Percentiles rank a stretch among this genome's conserved stretches.
Evolutionary conservation across 2,329 filamentous ascomycete species (phyloP).

Genomic region (Aspergillus sp.): DNA sequence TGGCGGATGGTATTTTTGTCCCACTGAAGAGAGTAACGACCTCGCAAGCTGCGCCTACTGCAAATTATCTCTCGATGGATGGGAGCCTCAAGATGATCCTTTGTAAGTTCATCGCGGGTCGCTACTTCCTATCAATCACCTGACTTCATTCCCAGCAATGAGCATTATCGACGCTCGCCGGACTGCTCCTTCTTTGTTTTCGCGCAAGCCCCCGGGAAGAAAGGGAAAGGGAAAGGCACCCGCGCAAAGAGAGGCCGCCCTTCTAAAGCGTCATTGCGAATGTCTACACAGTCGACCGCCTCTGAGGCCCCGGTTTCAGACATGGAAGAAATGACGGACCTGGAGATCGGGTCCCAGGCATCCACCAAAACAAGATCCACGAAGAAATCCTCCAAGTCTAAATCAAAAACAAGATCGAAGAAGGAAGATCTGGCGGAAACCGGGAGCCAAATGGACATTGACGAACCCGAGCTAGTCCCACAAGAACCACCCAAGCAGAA

Average conservation of each 20-base stretch:
- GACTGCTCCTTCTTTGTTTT: slow-evolving; percentile 81
- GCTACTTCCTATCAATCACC: slow-evolving; percentile 14
- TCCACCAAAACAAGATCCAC: slow-evolving; percentile 55
- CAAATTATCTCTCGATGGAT: slow-evolving; percentile 83
- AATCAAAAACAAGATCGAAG: slow-evolving; percentile 40
- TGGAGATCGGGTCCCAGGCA: slow-evolving; percentile 53
- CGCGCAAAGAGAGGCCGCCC: slow-evolving; percentile 54
- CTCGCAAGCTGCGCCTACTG: slow-evolving; percentile 92
- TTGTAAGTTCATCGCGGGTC: slow-evolving; percentile 56
- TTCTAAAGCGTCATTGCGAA: slow-evolving; percentile 70
- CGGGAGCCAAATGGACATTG: slow-evolving; percentile 28
- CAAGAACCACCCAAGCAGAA: slow-evolving; percentile 37
- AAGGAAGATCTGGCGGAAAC: slow-evolving; percentile 47
- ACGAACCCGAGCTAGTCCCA: slow-evolving; percentile 23
- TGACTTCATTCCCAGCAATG: slow-evolving; percentile 59
- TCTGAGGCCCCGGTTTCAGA: slow-evolving; percentile 46
- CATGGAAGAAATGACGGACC: slow-evolving; percentile 54
- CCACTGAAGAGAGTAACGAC: slow-evolving; percentile 78
- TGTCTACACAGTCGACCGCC: slow-evolving; percentile 54
- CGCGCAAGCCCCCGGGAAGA: slow-evolving; percentile 48
- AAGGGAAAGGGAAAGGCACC: slow-evolving; percentile 54
- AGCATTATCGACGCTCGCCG: slow-evolving; percentile 77
- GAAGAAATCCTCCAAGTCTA: slow-evolving; percentile 39
- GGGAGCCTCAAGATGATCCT: slow-evolving; percentile 91
- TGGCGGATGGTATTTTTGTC: slow-evolving; percentile 92